Base-by-base conservation (phyloP, 2,329 filamentous ascomycete species). In the Albophoma yamanashiensis region DNA sequence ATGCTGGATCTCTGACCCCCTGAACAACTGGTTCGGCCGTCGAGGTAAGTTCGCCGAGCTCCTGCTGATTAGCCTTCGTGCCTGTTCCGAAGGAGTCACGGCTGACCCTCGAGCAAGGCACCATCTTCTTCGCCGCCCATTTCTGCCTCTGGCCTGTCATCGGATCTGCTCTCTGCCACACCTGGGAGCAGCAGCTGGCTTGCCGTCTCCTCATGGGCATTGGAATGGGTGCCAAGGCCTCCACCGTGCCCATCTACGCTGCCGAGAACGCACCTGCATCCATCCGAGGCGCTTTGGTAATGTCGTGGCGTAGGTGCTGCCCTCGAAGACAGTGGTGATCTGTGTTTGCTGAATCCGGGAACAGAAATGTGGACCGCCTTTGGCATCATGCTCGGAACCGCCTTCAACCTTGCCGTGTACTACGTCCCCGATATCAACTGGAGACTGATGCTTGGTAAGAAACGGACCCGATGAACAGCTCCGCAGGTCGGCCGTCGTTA, bases 241-340 rank as follows among this genome's bases (percentile, higher is more conserved):
- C 81, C 0, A 84, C 79, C 0, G 83, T 88, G 0, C 89, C 89
- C 0, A 85, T 92, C 38, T 92, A 90, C 66, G 86, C 87, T 0
- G 89, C 89, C 1, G 89, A 92, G 70, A 89, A 84, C 57, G 80
- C 85, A 0, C 88, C 89, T 0, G 84, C 88, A 2, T 71, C 78
- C 4, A 86, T 91, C 58, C 81, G 88, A 67, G 88, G 89, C 64
- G 89, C 87, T 20, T 76, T 94, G 3, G 89, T 92, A 63, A 93
- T 93, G 89, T 87, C 86, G 62, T 93, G 89, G 89, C 80, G 58
- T 69, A 57, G 38, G 64, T 61, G 5, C 43, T 52, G 5, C n/a
- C 17, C 42, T 2, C 12, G 14, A 6, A 14, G 9, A n/a, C 5
- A 5, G 36, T 9, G n/a, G 3, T 9, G 3, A 20, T 6, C 14